A percentile compares a stretch with the other conserved stretches of the same genome.
Conservation (phyloP, 192 early-diverging fungal species). For the Allomyces javanicus region DNA sequence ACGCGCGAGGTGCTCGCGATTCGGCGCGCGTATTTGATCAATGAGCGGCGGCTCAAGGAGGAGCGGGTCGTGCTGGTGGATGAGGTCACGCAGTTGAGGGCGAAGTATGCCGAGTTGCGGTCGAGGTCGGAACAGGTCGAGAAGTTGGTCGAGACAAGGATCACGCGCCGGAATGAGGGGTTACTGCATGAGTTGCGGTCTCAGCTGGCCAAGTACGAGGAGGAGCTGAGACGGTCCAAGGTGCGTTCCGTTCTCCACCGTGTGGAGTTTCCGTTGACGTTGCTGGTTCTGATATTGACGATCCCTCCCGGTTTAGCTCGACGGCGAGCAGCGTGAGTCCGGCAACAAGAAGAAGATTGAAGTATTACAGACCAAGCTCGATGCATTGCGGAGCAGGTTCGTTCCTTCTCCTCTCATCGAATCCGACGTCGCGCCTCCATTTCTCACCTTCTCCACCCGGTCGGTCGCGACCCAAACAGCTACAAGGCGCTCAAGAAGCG, state of each 20-base stretch:
- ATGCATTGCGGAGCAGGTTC: too few species aligned
- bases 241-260: constrained; percentile 2
- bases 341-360: constrained; percentile 10
- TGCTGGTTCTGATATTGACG: background rate
- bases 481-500: constrained; percentile 27
- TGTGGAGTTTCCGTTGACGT: background rate
- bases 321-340: constrained; percentile 11
- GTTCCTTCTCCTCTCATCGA: background rate
- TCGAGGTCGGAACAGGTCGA: constrained; percentile 14
- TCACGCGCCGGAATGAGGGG: constrained; percentile 16
- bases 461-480: constrained; percentile 8
- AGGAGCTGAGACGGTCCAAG: constrained; percentile 12
- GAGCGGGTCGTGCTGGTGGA: constrained; percentile 19
- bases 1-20: constrained; percentile 4
- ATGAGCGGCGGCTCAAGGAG: constrained; percentile 26
- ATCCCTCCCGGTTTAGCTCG: constrained; percentile 2
- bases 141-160: constrained; percentile 22
- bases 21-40: constrained; percentile 6
- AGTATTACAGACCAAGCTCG: constrained; percentile 15
- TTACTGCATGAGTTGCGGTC: constrained; percentile 14
- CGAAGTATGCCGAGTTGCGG: constrained; percentile 12
- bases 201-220: constrained; percentile 13
- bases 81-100: constrained; percentile 9
- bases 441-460: background rate
- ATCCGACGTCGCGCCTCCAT: background rate